Evolutionary conservation across 345 rosid genomes (phyloP).

Genomic region (Rhodomyrtus tomentosa): DNA sequence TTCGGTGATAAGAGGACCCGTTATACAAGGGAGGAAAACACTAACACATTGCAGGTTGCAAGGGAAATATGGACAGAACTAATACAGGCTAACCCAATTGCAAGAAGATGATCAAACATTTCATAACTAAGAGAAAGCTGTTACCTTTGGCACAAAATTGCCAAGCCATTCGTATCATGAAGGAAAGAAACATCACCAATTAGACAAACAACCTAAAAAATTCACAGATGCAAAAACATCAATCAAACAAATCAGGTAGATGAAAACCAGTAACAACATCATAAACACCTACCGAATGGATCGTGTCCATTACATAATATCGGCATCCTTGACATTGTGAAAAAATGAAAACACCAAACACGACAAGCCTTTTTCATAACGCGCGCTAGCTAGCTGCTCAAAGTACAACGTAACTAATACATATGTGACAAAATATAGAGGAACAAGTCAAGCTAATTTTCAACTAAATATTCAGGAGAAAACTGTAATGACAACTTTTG

Average conservation of each 20-base stretch:
- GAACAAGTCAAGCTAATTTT: neutral
- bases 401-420: neutral
- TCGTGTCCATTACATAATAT: neutral
- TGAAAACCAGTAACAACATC: neutral
- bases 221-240: neutral
- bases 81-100: neutral
- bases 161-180: conserved; percentile 94
- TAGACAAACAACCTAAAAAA: conserved; percentile 57
- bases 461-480: neutral
- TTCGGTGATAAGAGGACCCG: neutral
- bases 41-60: neutral
- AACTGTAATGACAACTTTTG: neutral
- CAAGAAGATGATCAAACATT: neutral
- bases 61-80: neutral
- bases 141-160: conserved; percentile 70
- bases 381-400: neutral
- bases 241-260: neutral
- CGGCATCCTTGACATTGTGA: neutral
- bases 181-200: conserved; percentile 93
- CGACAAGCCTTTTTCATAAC: neutral
- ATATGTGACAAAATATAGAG: neutral
- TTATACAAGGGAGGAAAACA: neutral
- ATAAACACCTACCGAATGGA: neutral
- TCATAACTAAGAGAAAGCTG: neutral
- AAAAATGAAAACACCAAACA: neutral